These are phyloP conservation scores for Saccharomyces hybrid DNA, from an alignment of 1,139 yeast species.

Conservation along the genomic window DNA sequence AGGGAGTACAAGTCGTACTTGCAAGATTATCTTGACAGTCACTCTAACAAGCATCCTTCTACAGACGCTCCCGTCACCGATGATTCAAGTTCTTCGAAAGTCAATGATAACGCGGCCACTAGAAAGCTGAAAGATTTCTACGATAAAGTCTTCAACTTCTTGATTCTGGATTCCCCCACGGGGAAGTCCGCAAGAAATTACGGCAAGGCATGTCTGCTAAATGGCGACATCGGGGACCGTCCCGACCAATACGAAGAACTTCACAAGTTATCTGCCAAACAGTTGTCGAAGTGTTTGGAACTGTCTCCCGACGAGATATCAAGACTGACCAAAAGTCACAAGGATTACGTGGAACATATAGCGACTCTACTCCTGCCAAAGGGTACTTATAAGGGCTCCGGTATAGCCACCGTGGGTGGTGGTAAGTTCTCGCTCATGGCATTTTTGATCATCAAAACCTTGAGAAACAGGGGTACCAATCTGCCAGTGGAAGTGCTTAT, in stretches of 20 bases:
- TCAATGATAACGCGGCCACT: slow-evolving; percentile 4
- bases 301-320: slow-evolving; percentile 42
- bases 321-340: slow-evolving; percentile 48
- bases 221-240: slow-evolving; percentile 24
- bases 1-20: slow-evolving; percentile 4
- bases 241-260: slow-evolving; percentile 21
- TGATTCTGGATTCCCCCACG: slow-evolving; percentile 20
- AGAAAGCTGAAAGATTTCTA: slow-evolving; percentile 19
- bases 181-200: slow-evolving; percentile 22
- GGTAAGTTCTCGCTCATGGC: slow-evolving; percentile 71
- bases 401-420: slow-evolving; percentile 79
- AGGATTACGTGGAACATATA: slow-evolving; percentile 42
- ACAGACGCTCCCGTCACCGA: neutral
- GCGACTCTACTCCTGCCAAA: slow-evolving; percentile 42
- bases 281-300: slow-evolving; percentile 29
- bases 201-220: slow-evolving; percentile 18
- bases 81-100: neutral
- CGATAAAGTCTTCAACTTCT: slow-evolving; percentile 20
- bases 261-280: slow-evolving; percentile 18
- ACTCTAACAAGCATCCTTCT: neutral
- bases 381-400: slow-evolving; percentile 51
- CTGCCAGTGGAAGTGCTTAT: slow-evolving; percentile 74
- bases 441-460: slow-evolving; percentile 53
- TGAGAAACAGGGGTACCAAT: slow-evolving; percentile 55
- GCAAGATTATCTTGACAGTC: neutral